Percentiles rank a stretch among this genome's conserved stretches.
phyloP scores from a whole-genome alignment of 257 asterid genomes.

The Euphrasia confusa region DNA sequence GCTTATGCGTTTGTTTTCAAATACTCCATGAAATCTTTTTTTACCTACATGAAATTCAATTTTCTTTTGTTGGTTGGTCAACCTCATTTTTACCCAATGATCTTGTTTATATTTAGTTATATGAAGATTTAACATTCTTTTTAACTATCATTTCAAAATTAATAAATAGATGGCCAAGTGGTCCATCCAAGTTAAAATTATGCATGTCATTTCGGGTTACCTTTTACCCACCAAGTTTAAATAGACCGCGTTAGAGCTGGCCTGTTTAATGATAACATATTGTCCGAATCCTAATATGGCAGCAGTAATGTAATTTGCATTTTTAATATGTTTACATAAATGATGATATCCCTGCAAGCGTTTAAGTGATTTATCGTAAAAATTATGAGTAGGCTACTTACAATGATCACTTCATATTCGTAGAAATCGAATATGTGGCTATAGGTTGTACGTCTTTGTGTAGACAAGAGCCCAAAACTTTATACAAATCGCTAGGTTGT shows the following conservation, averaged over 20 bases:
- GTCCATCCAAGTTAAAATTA: too few relatives aligned
- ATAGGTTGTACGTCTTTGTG: background rate
- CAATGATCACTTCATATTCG: background rate
- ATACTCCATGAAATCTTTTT: background rate
- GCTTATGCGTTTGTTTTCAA: background rate
- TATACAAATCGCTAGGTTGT: background rate
- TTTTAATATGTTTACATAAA: slow-evolving; percentile 1
- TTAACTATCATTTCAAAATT: too few relatives aligned
- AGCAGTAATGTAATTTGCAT: background rate
- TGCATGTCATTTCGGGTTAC: too few relatives aligned
- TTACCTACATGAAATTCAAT: background rate
- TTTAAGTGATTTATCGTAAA: background rate
- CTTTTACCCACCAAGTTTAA: too few relatives aligned
- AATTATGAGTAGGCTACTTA: slow-evolving; percentile 5
- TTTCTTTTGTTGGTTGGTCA: background rate
- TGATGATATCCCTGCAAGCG: slow-evolving; percentile 1
- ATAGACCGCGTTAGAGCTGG: too few relatives aligned
- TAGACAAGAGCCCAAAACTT: background rate
- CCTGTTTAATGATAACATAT: too few relatives aligned
- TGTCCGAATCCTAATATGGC: background rate
- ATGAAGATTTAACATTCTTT: too few relatives aligned
- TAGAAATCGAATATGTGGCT: background rate
- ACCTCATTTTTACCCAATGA: background rate
- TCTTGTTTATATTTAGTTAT: too few relatives aligned
- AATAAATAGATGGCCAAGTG: too few relatives aligned